Conservation (phyloP, 2,329 filamentous ascomycete species). For the Aplosporella prunicola region DNA sequence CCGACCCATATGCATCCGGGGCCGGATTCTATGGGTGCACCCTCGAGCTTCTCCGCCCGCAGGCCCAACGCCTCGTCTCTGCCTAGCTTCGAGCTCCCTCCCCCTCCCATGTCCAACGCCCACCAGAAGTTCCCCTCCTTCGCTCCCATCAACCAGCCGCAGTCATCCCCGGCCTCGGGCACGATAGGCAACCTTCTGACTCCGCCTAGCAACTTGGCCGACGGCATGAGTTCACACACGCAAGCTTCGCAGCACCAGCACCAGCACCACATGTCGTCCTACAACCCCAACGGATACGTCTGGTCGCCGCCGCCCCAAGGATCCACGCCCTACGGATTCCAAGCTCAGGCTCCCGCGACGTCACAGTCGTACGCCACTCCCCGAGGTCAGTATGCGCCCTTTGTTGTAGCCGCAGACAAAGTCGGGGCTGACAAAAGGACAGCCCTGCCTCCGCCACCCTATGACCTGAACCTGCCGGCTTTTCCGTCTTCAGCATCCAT, state of each 20-base stretch:
- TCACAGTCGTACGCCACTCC: constrained; percentile 25
- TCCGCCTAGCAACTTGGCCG: constrained; percentile 49
- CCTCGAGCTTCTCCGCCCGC: constrained; percentile 59
- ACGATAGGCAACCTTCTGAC: constrained; percentile 51
- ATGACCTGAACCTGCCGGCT: constrained; percentile 56
- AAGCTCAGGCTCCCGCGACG: constrained; percentile 20
- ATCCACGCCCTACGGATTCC: constrained; percentile 47
- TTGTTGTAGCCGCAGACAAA: constrained; percentile 29
- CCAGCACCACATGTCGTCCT: constrained; percentile 48
- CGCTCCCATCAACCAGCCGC: constrained; percentile 29
- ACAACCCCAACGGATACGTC: constrained; percentile 53
- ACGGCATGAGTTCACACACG: constrained; percentile 49
- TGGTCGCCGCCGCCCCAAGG: constrained; percentile 48
- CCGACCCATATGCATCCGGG: constrained; percentile 53
- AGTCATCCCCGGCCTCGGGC: constrained; percentile 38
- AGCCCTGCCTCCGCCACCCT: constrained; percentile 56
- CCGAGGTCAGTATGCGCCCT: constrained; percentile 47
- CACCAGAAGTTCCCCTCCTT: constrained; percentile 25
- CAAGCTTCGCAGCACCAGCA: constrained; percentile 50
- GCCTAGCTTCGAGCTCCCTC: constrained; percentile 59
- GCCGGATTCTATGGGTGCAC: constrained; percentile 50
- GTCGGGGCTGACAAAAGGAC: constrained; percentile 30
- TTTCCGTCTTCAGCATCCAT: constrained; percentile 52
- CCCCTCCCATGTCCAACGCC: constrained; percentile 47
- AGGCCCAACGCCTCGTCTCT: constrained; percentile 60